Base-by-base conservation (phyloP, 768 basidiomycete genomes). In the Leccinum subtestaceum region DNA sequence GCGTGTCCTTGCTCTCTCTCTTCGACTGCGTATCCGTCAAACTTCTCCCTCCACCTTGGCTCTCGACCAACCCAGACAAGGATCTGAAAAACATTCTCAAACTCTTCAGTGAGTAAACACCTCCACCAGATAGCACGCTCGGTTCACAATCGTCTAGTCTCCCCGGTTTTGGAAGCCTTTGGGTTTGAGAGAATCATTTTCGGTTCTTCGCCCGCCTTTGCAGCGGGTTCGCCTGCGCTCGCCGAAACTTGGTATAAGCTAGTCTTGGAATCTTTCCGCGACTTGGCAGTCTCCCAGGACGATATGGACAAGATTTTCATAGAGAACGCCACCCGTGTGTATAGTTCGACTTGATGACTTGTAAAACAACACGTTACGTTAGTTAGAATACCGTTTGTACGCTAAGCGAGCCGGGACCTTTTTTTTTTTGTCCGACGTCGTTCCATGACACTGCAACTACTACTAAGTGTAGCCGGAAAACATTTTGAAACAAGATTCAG, bases 131-230 rank as follows among this genome's bases (percentile, higher is more conserved):
- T 12, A 31, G 8, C 9, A 7, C 21, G 2, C 0, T 29, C 19
- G 10, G 19, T 59, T 72, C 38, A 63, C 52, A 49, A 23, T 31
- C 52, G 2, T 17, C 4, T 59, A 94, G 91, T 93, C 63, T 88
- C 85, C 8, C 92, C 89, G 15, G 87, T 88, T 38, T 74, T 93
- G 61, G 92, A 94, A 70, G 92, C 92, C 3, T 93, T 93, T 69
- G 92, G 92, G 7, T 90, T 84, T 65, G 80, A 89, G 65, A 83
- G 92, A 54, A 91, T 94, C 64, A 80, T 94, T 19, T 93, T 88
- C 72, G 92, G 91, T 8, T 88, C 91, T 9, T 86, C 90, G 1
- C 83, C 88, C 32, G 84, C 87, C 11, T 72, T 78, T n/a, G 73
- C 76, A 4, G 77, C 78, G 2, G 76, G 76, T 25, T 76, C 77